Evolutionary conservation across 768 basidiomycete genomes (phyloP), one percentile per base, ranked within the genome.

Genomic region (Lentinula guzmanii): DNA sequence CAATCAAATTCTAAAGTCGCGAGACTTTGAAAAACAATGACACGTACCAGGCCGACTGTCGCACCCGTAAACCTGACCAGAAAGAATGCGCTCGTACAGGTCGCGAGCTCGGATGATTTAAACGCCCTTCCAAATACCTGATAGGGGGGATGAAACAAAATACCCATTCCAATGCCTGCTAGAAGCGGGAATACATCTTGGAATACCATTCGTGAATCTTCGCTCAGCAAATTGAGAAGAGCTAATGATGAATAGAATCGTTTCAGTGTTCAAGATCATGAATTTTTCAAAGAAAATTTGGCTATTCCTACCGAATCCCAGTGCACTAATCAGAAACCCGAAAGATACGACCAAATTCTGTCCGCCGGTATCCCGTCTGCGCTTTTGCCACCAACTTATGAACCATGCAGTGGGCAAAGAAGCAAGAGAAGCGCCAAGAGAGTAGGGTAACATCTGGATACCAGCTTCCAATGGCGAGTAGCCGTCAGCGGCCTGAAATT

Each of bases 381-480:
- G 78, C 64, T 71, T 75, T 71, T 90, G 87, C 78, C 80, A 83
- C 64, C 82, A 84, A 52, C 80, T 84, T 66, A 93, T 89, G 66
- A 89, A 80, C 89, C 89, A 90, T n/a, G 92, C 90, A 41, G 82
- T 87, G 24, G 91, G 90, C 78, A 94, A 86, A 10, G 92, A 93
- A 46, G 91, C 87, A 61, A 93, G 70, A 24, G 91, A 91, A 37
- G 91, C 89, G 55, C 91, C 92, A 56, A 93, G 82, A 53, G 92
- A 90, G 75, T 92, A 93, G 10, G 92, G 90, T 60, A 94, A 78
- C 72, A 91, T 79, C 69, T 84, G 82, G 21, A 91, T 70, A 9
- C 90, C 92, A 62, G 91, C 86, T 70, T 85, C 71, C 51, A 93
- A 69, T 11, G 89, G 90, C n/a, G 83, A 82, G 21, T 81, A 82